phyloP scores from a whole-genome alignment of 73 alveolate genomes.

The Urostyla sp. region DNA sequence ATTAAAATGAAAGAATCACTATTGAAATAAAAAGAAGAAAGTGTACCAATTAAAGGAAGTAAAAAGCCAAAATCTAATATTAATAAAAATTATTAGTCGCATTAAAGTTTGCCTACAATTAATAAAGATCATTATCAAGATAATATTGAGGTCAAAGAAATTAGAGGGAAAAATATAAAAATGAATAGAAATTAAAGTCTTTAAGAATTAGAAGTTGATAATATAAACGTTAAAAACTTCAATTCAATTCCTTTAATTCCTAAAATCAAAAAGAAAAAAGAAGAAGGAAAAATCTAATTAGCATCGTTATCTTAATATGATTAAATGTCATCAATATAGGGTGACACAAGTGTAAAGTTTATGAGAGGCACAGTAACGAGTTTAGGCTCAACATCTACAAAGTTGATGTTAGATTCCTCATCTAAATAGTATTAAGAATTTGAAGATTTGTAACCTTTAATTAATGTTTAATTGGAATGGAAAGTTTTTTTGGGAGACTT shows the following conservation, averaged over 20 bases:
- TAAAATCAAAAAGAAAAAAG: too few relatives aligned
- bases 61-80: background rate
- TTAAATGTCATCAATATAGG: background rate
- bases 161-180: background rate
- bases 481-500: slow-evolving; percentile 26
- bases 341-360: slow-evolving; percentile 36
- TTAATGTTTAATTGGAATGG: slow-evolving; percentile 34
- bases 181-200: background rate
- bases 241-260: too few relatives aligned
- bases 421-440: slow-evolving; percentile 10
- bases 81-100: slow-evolving; percentile 13
- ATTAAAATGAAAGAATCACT: slow-evolving; percentile 1
- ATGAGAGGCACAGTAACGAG: slow-evolving; percentile 51
- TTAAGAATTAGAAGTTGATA: slow-evolving; percentile 2
- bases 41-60: background rate
- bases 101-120: slow-evolving; percentile 13
- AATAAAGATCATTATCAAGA: background rate
- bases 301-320: background rate
- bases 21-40: background rate
- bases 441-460: slow-evolving; percentile 23
- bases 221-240: too few relatives aligned
- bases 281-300: too few relatives aligned
- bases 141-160: too few relatives aligned
- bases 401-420: too few relatives aligned
- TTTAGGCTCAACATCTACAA: too few relatives aligned